Evolutionary conservation across 2,329 filamentous ascomycete genomes (phyloP), one percentile per base, ranked within the genome.

Genomic region (Alternaria arbusti): DNA sequence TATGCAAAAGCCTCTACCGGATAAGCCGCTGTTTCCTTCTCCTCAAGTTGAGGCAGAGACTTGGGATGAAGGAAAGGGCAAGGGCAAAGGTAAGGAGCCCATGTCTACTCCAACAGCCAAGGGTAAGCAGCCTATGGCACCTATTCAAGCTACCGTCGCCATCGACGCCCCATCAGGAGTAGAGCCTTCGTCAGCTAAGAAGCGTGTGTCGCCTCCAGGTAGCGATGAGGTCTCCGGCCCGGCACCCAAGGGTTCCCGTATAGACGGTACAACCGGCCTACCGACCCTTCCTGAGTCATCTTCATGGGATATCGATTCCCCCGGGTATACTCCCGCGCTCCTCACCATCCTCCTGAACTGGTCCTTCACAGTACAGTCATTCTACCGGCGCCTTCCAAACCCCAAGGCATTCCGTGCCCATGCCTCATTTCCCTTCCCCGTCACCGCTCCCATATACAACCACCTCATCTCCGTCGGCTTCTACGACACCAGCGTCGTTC

Each of bases 401-500:
- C 54, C 59, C 1, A 49, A 64, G 28, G 30, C 63, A 20, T 67
- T 75, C 32, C 46, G 65, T 2, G 36, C 61, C 17, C 67, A 74
- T 44, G 45, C 65, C 12, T 60, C 64, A 1, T 74, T 74, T n/a
- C 65, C 70, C 8, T 67, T 61, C 25, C 43, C 50, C 5, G 25
- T 71, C 45, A 49, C 52, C 1, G 55, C 55, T 8, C 72, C 74
- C 6, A 26, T 61, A 12, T 60, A 60, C 12, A 44, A 64, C 17
- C 50, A 57, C 7, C 59, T 74, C 5, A 12, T 73, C n/a, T 68
- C 68, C 0, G 54, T 70, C 13, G 58, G 60, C 25, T 73, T 75
- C 52, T 75, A 70, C 52, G 69, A 74, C 23, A 72, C 67, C 4
- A 62, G 59, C 13, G 17, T 47, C 6, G 43, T 59, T 7, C 64